These are phyloP conservation scores for Euphrasia confusa DNA, from an alignment of 257 asterid genomes.

Conservation along the genomic window DNA sequence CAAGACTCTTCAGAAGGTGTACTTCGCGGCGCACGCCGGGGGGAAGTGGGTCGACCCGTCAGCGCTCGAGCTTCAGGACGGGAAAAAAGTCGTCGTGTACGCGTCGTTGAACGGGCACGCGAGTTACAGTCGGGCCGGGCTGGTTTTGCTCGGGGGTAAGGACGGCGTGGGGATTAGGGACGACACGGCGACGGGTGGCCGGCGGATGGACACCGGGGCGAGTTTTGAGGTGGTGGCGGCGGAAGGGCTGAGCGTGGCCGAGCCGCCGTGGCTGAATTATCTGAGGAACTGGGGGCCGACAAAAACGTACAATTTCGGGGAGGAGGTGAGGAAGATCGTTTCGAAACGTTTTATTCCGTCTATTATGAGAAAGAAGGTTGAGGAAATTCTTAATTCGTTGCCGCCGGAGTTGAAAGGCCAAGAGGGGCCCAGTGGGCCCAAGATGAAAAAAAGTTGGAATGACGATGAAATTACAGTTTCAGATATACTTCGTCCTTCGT, in stretches of 20 bases:
- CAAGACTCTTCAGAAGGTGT: slow-evolving; percentile 50
- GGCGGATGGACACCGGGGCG: slow-evolving; percentile 45
- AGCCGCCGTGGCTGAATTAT: slow-evolving; percentile 75
- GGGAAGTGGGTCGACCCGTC: slow-evolving; percentile 68
- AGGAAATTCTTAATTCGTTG: not conserved
- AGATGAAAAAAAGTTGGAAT: slow-evolving; percentile 56
- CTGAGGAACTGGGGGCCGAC: slow-evolving; percentile 73
- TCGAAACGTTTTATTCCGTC: slow-evolving; percentile 27
- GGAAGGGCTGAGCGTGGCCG: slow-evolving; percentile 26
- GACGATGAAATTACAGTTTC: slow-evolving; percentile 26
- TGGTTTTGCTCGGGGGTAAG: slow-evolving; percentile 53
- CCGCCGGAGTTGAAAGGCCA: slow-evolving; percentile 1
- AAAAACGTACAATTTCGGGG: slow-evolving; percentile 32
- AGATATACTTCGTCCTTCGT: too few relatives aligned
- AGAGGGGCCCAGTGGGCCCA: slow-evolving; percentile 80
- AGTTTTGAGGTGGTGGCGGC: slow-evolving; percentile 51
- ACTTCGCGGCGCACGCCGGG: slow-evolving; percentile 53
- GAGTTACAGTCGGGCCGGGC: slow-evolving; percentile 37
- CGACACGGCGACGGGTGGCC: slow-evolving; percentile 51
- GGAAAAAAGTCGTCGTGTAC: slow-evolving; percentile 54
- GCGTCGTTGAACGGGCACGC: slow-evolving; percentile 72
- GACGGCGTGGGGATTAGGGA: slow-evolving; percentile 54
- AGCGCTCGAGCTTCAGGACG: slow-evolving; percentile 36
- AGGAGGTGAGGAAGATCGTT: slow-evolving; percentile 36
- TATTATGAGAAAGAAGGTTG: slow-evolving; percentile 17